These are phyloP conservation scores for Hypoxylon fuscum DNA, from an alignment of 495 filamentous ascomycete species.

Conservation along the genomic window DNA sequence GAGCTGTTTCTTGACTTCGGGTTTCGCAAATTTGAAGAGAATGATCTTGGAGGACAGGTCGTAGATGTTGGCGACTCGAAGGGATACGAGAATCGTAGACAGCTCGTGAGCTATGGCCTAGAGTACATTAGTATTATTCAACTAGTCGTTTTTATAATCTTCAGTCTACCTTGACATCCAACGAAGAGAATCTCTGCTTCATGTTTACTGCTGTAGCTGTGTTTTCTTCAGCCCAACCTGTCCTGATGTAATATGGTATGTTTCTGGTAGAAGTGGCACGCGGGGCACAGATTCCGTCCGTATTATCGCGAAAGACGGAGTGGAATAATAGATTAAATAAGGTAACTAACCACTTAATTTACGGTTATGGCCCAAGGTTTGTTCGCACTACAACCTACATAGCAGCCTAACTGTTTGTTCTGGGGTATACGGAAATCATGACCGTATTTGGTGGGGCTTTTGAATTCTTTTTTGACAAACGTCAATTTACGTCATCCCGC, in stretches of 20 bases:
- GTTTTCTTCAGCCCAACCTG: not conserved
- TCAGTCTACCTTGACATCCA: slow-evolving; percentile 80
- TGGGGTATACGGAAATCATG: no score
- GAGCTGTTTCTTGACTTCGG: slow-evolving; percentile 84
- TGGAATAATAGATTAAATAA: no score
- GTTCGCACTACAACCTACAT: no score
- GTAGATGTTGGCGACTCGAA: slow-evolving; percentile 93
- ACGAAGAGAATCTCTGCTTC: slow-evolving; percentile 97
- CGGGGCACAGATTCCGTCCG: slow-evolving; percentile 9
- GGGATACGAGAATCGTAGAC: slow-evolving; percentile 71
- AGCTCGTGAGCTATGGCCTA: slow-evolving; percentile 96
- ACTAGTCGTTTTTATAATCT: no score
- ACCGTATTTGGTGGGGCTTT: no score
- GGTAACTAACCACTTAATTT: no score
- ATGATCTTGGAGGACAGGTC: slow-evolving; percentile 95
- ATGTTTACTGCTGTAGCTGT: slow-evolving; percentile 61
- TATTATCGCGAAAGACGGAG: no score
- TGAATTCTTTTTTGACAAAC: no score
- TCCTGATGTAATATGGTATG: not conserved
- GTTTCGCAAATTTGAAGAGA: slow-evolving; percentile 90
- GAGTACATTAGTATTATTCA: slow-evolving; percentile 18
- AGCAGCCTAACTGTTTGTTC: no score
- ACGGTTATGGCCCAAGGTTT: no score
- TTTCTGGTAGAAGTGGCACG: not conserved
- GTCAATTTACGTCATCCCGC: no score